These are phyloP conservation scores for Hemisphaericaspora lyxosophila DNA, from an alignment of 1,139 yeast species.

Conservation along the genomic window DNA sequence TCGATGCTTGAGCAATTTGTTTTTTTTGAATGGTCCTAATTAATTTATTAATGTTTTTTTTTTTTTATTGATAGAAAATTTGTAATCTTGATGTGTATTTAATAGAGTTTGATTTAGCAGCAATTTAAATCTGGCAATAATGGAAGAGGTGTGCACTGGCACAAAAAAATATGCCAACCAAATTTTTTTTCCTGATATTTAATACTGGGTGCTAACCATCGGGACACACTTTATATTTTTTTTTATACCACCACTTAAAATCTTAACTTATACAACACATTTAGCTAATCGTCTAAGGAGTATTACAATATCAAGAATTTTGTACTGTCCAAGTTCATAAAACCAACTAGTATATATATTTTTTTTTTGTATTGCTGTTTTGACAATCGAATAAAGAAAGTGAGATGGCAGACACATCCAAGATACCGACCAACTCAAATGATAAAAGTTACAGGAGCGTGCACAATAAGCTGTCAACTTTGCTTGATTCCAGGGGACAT, in stretches of 20 bases:
- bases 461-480: conserved; percentile 1
- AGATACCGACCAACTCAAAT: not conserved
- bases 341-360: no score
- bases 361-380: no score
- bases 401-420: not conserved
- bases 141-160: not conserved
- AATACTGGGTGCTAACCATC: not conserved
- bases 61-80: no score
- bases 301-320: no score
- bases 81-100: not conserved
- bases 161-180: not conserved
- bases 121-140: not conserved
- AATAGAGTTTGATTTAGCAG: not conserved
- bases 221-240: no score
- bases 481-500: conserved; percentile 9
- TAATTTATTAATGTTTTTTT: no score
- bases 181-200: not conserved
- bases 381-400: no score
- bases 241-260: no score
- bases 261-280: no score
- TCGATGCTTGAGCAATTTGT: not conserved
- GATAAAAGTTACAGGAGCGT: conserved; percentile 1
- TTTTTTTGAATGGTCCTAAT: not conserved
- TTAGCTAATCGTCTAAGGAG: no score
- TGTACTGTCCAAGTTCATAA: no score